phyloP scores from a whole-genome alignment of 345 rosid species.

The Pseudoturritis turrita region DNA sequence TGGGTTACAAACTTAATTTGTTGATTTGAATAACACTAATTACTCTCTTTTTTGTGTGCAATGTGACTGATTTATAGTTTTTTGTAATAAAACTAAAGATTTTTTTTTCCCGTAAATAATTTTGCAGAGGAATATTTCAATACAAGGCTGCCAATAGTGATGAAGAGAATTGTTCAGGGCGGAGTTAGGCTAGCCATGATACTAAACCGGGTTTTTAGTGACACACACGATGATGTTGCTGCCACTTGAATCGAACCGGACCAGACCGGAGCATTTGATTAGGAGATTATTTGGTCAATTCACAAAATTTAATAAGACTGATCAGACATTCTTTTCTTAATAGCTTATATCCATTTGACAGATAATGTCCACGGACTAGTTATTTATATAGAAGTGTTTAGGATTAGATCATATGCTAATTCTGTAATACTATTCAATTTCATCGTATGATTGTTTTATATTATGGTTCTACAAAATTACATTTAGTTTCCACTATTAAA shows the following conservation, averaged over 20 bases:
- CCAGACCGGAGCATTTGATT: neutral
- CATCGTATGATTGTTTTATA: neutral
- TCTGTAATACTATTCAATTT: neutral
- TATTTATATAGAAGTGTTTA: neutral
- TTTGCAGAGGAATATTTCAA: conserved; percentile 77
- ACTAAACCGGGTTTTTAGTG: conserved; percentile 60
- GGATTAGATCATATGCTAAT: neutral
- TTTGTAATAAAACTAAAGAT: neutral
- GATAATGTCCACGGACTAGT: neutral
- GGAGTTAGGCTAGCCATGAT: conserved; percentile 88
- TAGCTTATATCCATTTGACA: neutral
- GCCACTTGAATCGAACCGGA: conserved; percentile 35
- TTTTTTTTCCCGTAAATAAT: neutral
- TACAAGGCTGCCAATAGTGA: conserved; percentile 80
- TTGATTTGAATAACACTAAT: neutral
- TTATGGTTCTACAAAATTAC: neutral
- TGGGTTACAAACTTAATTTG: too few relatives aligned
- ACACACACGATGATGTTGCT: conserved; percentile 38
- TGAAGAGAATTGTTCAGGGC: conserved; percentile 92
- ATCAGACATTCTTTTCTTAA: neutral
- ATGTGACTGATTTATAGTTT: neutral
- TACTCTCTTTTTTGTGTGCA: neutral
- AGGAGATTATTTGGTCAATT: neutral
- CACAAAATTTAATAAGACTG: neutral
- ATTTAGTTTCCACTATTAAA: neutral